Base-by-base conservation (phyloP, 1,139 yeast genomes). In the Taphrina communis region DNA sequence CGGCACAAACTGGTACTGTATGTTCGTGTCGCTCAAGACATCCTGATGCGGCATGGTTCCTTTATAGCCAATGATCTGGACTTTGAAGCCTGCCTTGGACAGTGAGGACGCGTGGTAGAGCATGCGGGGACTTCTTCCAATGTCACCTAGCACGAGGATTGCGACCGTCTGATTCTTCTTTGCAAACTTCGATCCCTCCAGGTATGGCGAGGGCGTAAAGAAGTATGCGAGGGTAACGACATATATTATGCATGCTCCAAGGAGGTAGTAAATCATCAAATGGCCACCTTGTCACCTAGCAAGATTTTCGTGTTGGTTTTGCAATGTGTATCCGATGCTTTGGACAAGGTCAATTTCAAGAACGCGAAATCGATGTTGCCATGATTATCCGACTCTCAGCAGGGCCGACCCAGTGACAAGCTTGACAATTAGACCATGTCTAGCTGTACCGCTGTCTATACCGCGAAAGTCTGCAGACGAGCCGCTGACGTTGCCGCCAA, bases 101-200 rank as follows among this genome's bases (percentile, higher is more conserved):
- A 94, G 86, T 68, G 96, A 88, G 70, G 83, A 79, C 0, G 97
- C 97, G 77, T 95, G 99, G 77, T 94, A 90, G 74, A 89, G 85
- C 90, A 94, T 94, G 72, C 99, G 82, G 5, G 99, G 99, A 0
- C 98, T 93, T 75, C 93, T 96, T 14, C 97, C 97, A 68, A 95
- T 77, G 76, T 94, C 99, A 0, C 99, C 99, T 38, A 95, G 80
- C 0, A 94, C 99, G 70, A 90, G 83, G 38, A 94, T 86, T 8
- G 90, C 83, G 3, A 91, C 86, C 6, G 67, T 50, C 42, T 63
- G 67, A 25, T 63, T 46, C 50, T 44, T 44, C 55, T 63, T 63
- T 61, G 67, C 67, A 19, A 63, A 63, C 41, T 63, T 63, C 12
- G 67, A 63, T 21, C 67, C 67, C 14, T 46, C 55, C 8, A 63